phyloP scores from a whole-genome alignment of 352 stramenopile genomes.

The Albugo laibachii region DNA sequence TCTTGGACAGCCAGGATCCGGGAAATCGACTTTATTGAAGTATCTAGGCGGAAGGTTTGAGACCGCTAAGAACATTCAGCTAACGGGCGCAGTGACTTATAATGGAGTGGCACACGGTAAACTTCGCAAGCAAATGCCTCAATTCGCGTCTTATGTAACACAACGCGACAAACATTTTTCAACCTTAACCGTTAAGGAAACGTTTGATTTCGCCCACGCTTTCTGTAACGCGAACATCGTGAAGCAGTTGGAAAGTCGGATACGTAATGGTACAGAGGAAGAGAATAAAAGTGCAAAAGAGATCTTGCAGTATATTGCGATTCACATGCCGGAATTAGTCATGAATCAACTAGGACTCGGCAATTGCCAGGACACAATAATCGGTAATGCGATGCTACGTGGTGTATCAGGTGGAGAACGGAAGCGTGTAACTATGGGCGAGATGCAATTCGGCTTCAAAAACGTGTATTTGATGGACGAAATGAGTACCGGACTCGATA shows the following conservation, averaged over 20 bases:
- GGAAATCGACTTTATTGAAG: constrained; percentile 24
- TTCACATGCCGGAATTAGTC: constrained; percentile 15
- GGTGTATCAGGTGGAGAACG: constrained; percentile 75
- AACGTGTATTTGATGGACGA: constrained; percentile 58
- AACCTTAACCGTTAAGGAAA: constrained; percentile 83
- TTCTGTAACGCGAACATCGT: constrained; percentile 26
- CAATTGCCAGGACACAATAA: constrained; percentile 31
- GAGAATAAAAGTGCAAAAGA: constrained; percentile 14
- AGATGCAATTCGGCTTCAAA: constrained; percentile 70
- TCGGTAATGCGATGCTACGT: constrained; percentile 36
- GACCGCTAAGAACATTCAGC: constrained; percentile 16
- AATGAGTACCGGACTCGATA: constrained; percentile 41
- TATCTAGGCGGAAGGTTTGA: constrained; percentile 22
- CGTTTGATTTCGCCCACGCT: constrained; percentile 82
- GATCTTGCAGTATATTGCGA: constrained; percentile 17
- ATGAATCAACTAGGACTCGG: constrained; percentile 23
- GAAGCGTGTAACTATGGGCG: constrained; percentile 80
- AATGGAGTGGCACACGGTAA: constrained; percentile 13
- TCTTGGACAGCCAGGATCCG: constrained; percentile 12
- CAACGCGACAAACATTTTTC: constrained; percentile 77
- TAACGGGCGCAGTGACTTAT: constrained; percentile 23
- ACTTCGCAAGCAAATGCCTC: constrained; percentile 12
- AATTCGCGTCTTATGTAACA: constrained; percentile 21
- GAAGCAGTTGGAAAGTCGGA: constrained; percentile 9
- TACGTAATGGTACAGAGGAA: constrained; percentile 19